Conservation (phyloP, 441 rosid genomes). For the Arabidopsis lyrata region DNA sequence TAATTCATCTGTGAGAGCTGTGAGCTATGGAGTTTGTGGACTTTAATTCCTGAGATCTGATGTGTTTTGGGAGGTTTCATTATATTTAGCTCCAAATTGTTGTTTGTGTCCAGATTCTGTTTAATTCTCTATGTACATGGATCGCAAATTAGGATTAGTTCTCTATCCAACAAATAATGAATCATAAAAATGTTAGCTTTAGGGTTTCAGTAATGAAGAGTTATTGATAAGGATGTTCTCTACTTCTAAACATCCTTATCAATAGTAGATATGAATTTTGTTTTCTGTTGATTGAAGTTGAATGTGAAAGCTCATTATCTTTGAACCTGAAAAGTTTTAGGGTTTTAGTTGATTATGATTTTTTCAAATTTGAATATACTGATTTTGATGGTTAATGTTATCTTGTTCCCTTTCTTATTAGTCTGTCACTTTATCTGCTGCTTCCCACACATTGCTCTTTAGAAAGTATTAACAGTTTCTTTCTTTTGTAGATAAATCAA, state of each 20-base stretch:
- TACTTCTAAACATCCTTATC: constrained; percentile 1
- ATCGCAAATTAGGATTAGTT: constrained; percentile 19
- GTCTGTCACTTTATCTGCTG: background rate
- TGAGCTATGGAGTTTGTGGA: constrained; percentile 17
- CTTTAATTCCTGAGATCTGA: constrained; percentile 35
- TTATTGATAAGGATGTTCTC: constrained; percentile 7
- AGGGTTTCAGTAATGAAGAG: background rate
- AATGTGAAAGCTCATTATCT: background rate
- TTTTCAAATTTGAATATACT: no score
- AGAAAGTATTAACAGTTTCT: constrained; percentile 2
- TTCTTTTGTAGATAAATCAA: constrained; percentile 68
- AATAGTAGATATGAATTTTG: background rate
- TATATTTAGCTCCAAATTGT: constrained; percentile 24
- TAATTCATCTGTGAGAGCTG: constrained; percentile 31
- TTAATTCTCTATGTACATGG: constrained; percentile 11
- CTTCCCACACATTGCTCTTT: constrained; percentile 17
- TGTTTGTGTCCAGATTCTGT: constrained; percentile 24
- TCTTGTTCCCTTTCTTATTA: background rate
- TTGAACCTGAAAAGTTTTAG: background rate
- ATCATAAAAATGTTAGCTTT: constrained; percentile 16
- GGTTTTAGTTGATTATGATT: background rate
- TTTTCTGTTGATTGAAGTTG: background rate
- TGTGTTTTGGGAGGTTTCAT: constrained; percentile 49
- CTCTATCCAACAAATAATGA: background rate
- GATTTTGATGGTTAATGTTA: background rate